Conservation (phyloP, 306 rosid genomes). For the Fagus crenata region DNA sequence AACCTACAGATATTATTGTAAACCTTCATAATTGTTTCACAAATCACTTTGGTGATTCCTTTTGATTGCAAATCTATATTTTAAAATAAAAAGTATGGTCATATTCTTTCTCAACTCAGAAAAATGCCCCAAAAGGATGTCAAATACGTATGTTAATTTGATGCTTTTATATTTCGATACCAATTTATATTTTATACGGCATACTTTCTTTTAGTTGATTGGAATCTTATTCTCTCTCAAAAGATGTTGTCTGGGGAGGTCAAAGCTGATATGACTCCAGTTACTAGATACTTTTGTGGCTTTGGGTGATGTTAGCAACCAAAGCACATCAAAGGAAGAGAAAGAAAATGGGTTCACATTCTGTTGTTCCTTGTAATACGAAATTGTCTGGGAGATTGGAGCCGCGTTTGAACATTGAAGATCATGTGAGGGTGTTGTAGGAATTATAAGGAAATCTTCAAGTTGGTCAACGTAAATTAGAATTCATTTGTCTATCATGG, state of each 20-base stretch:
- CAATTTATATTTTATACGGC: slow-evolving; percentile 19
- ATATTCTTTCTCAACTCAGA: not conserved
- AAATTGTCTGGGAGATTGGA: slow-evolving; percentile 26
- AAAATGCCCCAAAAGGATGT: slow-evolving; percentile 19
- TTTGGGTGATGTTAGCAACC: slow-evolving; percentile 7
- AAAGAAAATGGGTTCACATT: slow-evolving; percentile 23
- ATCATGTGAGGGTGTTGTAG: not conserved
- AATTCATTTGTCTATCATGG: not conserved
- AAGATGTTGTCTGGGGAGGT: slow-evolving; percentile 3
- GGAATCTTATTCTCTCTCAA: slow-evolving; percentile 16
- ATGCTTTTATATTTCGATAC: not conserved
- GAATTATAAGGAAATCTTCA: not conserved
- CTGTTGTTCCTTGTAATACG: slow-evolving; percentile 21
- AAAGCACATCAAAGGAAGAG: slow-evolving; percentile 34
- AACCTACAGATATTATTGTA: not conserved
- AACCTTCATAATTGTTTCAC: not conserved
- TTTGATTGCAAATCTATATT: slow-evolving; percentile 5
- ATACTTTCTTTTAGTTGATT: slow-evolving; percentile 3
- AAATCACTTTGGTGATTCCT: not conserved
- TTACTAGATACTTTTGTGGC: slow-evolving; percentile 17
- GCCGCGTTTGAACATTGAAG: not conserved
- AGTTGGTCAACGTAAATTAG: not conserved
- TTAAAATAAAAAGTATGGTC: not conserved
- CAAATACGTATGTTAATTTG: slow-evolving; percentile 20
- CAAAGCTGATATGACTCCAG: slow-evolving; percentile 2